phyloP scores from a whole-genome alignment of 257 asterid genomes.

The Pogostemon cablin region DNA sequence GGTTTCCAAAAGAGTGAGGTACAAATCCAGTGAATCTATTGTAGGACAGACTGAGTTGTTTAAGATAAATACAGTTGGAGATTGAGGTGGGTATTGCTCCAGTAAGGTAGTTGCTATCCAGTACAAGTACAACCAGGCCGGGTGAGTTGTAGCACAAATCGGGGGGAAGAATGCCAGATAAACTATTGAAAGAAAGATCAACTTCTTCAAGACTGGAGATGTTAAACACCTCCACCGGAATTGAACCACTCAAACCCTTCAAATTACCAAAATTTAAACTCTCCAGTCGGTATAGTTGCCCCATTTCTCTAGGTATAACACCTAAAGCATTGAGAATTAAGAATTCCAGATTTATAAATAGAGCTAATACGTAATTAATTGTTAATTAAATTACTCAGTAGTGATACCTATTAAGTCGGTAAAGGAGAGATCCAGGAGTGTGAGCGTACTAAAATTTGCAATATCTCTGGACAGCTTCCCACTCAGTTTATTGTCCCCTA shows the following conservation, averaged over 20 bases:
- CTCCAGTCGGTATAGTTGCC: constrained; percentile 34
- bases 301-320: constrained; percentile 35
- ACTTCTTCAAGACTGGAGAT: constrained; percentile 22
- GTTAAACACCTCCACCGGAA: constrained; percentile 38
- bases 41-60: fast-evolving
- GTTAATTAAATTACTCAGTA: no score
- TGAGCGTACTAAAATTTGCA: constrained; percentile 21
- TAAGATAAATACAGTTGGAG: background rate
- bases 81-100: constrained; percentile 34
- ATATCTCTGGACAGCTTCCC: constrained; percentile 29
- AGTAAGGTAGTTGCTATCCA: background rate
- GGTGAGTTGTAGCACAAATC: background rate
- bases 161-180: constrained; percentile 5
- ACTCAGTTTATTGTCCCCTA: background rate
- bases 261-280: fast-evolving
- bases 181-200: no score
- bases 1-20: background rate
- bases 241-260: constrained; percentile 30
- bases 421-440: background rate
- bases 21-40: background rate
- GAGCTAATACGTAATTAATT: no score
- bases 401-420: constrained; percentile 25
- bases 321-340: no score
- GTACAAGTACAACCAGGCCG: background rate
- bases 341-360: no score